Base-by-base conservation (phyloP, 768 basidiomycete genomes). In the Pleurotus eryngii region DNA sequence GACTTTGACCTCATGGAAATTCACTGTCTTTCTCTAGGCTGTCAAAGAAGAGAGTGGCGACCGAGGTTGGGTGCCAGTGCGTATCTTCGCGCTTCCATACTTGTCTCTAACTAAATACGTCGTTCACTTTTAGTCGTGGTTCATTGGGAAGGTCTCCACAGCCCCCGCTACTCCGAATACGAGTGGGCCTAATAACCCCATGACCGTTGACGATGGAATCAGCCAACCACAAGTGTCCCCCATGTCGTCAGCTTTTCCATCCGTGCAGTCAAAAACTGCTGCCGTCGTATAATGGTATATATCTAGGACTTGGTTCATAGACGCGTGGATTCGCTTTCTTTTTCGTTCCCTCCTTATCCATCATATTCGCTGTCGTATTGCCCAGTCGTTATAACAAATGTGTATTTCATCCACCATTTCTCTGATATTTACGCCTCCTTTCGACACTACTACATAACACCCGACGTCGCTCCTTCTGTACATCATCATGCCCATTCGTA, bases 11-110 rank as follows among this genome's bases (percentile, higher is more conserved):
- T 26, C 55, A 60, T 59, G 15, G 49, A 59, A 48, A 57, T 59
- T 48, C 40, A 65, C 42, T 27, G 51, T 56, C n/a, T 61, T 57
- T 15, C 57, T 49, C 17, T 64, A 93, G 91, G 92, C 92, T 61
- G 93, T 98, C 66, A 95, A 95, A 72, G 92, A 97, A 67, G 88
- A 90, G 12, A 86, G 87, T 18, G 96, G 96, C 45, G 90, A 94
- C 71, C 85, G 96, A 60, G 96, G 96, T 38, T 98, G 96, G 96
- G 93, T 97, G 20, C 95, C 95, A 5, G 87, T 88, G 70, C 58
- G 86, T 76, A 27, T 56, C 53, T 24, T 39, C 59, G 42, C 30
- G 11, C 45, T 39, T 3, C 55, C 55, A 43, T 20, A 18, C 27
- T 47, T 7, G 45, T 45, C 45, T n/a, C 30, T 27, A 12, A 22